Conservation (phyloP, 2,329 filamentous ascomycete species). For the Colletotrichum eremochloae region DNA sequence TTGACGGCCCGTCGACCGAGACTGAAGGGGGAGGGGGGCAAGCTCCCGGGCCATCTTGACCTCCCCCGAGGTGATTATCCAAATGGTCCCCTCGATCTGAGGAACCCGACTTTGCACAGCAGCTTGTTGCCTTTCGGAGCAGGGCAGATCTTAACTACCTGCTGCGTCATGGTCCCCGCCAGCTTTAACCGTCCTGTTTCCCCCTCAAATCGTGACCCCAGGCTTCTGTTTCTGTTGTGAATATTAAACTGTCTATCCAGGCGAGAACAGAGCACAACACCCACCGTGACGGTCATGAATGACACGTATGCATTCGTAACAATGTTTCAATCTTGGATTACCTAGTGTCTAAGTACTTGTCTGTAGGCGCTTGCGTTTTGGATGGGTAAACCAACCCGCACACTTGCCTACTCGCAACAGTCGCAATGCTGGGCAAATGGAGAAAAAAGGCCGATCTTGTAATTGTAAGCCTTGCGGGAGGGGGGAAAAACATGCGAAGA, state of each 20-base stretch:
- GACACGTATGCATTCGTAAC: neutral
- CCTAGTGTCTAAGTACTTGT: slow-evolving; percentile 30
- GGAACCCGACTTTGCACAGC: no score
- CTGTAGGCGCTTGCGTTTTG: slow-evolving; percentile 10
- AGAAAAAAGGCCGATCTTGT: slow-evolving; percentile 12
- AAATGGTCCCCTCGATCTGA: neutral
- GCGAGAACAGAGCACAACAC: neutral
- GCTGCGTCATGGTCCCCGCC: neutral
- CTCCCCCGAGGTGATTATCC: neutral
- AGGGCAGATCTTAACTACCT: no score
- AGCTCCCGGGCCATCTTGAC: neutral
- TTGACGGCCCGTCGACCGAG: slow-evolving; percentile 15
- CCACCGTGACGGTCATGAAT: no score
- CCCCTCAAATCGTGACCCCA: neutral
- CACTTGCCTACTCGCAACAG: slow-evolving; percentile 5
- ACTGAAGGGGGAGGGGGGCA: neutral
- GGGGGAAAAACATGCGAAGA: neutral
- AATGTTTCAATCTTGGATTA: slow-evolving; percentile 20
- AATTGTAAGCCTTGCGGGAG: neutral
- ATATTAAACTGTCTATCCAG: neutral
- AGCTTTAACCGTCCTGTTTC: neutral
- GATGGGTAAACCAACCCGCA: slow-evolving; percentile 5
- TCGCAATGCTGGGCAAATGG: slow-evolving; percentile 10
- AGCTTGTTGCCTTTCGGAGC: neutral
- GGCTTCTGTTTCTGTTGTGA: neutral